These are phyloP conservation scores for Hypoxylon fuscum DNA, from an alignment of 495 filamentous ascomycete species.

Conservation along the genomic window DNA sequence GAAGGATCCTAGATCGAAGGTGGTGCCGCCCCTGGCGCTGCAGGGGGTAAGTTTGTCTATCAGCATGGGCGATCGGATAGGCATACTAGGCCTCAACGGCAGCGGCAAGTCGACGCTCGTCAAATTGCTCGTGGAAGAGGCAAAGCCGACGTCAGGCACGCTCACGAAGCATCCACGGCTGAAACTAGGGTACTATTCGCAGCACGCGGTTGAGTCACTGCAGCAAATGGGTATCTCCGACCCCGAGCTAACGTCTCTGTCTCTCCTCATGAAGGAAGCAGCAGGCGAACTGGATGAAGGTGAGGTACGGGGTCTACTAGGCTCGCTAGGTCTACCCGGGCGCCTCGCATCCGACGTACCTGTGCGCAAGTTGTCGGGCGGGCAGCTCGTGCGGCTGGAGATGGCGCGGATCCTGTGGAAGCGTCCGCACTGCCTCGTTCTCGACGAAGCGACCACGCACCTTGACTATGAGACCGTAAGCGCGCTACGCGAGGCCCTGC, in stretches of 20 bases:
- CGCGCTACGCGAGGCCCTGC: constrained; percentile 71
- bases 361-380: constrained; percentile 72
- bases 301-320: constrained; percentile 67
- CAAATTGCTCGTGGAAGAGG: constrained; percentile 61
- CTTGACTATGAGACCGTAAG: constrained; percentile 80
- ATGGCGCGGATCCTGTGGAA: constrained; percentile 73
- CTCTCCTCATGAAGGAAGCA: constrained; percentile 60
- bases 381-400: constrained; percentile 80
- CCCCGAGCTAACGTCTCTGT: constrained; percentile 67
- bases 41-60: constrained; percentile 70
- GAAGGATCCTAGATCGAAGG: constrained; percentile 35
- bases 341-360: constrained; percentile 74
- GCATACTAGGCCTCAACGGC: constrained; percentile 77
- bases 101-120: constrained; percentile 78
- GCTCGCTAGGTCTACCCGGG: constrained; percentile 71
- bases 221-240: constrained; percentile 55
- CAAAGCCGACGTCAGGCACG: constrained; percentile 60
- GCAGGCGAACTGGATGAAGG: constrained; percentile 65
- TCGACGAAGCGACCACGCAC: constrained; percentile 90
- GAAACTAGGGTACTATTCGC: constrained; percentile 77
- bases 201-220: constrained; percentile 76
- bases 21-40: constrained; percentile 47
- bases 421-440: constrained; percentile 74
- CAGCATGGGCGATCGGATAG: constrained; percentile 73
- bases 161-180: constrained; percentile 70